Conservation (phyloP, 2,329 filamentous ascomycete species). For the Colletotrichum limetticola region DNA sequence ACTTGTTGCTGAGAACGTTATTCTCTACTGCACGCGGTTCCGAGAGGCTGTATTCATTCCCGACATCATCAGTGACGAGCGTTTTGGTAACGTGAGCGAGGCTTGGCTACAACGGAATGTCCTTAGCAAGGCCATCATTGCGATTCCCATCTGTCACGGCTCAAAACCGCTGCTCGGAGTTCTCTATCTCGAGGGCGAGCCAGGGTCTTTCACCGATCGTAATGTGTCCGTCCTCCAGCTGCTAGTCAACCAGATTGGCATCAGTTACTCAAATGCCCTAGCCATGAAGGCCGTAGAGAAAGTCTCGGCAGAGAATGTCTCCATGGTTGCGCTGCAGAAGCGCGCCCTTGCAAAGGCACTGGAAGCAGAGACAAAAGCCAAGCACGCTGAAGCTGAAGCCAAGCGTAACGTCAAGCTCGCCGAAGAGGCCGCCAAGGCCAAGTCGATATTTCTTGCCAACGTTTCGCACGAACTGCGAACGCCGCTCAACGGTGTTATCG, state of each 20-base stretch:
- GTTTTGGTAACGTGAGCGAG: slow-evolving; percentile 80
- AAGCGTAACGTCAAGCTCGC: slow-evolving; percentile 83
- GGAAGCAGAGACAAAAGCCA: slow-evolving; percentile 80
- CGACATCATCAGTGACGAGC: slow-evolving; percentile 79
- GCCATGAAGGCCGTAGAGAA: slow-evolving; percentile 79
- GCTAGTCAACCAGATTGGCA: slow-evolving; percentile 82
- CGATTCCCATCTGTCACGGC: slow-evolving; percentile 82
- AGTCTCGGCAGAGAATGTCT: slow-evolving; percentile 80
- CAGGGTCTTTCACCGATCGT: slow-evolving; percentile 81
- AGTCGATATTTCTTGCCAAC: slow-evolving; percentile 83
- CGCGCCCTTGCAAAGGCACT: slow-evolving; percentile 77
- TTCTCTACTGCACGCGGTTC: slow-evolving; percentile 81
- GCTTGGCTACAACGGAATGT: slow-evolving; percentile 76
- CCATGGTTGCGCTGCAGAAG: slow-evolving; percentile 83
- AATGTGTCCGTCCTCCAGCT: slow-evolving; percentile 75
- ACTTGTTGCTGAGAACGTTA: slow-evolving; percentile 79
- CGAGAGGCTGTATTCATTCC: slow-evolving; percentile 79
- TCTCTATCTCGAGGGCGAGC: slow-evolving; percentile 79
- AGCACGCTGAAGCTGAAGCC: slow-evolving; percentile 79
- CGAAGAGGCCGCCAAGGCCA: slow-evolving; percentile 85
- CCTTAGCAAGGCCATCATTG: slow-evolving; percentile 78
- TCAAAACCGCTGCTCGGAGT: slow-evolving; percentile 77
- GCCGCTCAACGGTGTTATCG: slow-evolving; percentile 88
- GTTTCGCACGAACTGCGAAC: slow-evolving; percentile 86
- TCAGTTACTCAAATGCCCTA: slow-evolving; percentile 76